Conservation (phyloP, 768 basidiomycete species). For the Leccinum barrowsii region DNA sequence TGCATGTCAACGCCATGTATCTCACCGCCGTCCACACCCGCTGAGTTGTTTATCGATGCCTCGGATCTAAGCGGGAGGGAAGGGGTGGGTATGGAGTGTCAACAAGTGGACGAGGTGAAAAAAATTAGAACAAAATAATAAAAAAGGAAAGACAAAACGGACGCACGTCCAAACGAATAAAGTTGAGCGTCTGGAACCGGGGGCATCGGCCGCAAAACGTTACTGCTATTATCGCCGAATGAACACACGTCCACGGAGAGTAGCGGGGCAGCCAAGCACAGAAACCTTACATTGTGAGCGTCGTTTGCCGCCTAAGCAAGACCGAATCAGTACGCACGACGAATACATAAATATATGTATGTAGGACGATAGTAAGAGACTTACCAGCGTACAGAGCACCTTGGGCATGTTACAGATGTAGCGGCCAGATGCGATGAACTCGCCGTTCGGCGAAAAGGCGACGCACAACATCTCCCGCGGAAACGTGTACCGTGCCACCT, state of each 20-base stretch:
- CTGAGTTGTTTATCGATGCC: neutral
- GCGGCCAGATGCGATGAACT: conserved; percentile 14
- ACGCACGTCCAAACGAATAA: conserved; percentile 4
- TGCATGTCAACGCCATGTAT: neutral
- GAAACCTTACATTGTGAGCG: conserved; percentile 7
- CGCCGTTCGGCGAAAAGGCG: conserved; percentile 21
- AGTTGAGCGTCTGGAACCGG: neutral
- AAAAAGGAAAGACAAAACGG: neutral
- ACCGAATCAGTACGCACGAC: neutral
- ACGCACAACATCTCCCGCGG: conserved; percentile 24
- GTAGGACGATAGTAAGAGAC: neutral
- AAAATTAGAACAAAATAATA: neutral
- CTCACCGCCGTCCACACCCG: neutral
- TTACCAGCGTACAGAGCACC: conserved; percentile 6
- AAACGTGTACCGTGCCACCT: conserved; percentile 19
- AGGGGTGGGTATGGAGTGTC: neutral
- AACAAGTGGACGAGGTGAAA: neutral
- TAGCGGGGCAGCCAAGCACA: no score
- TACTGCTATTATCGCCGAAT: neutral
- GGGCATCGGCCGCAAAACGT: neutral
- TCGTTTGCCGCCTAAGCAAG: conserved; percentile 1
- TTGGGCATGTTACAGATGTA: conserved; percentile 17
- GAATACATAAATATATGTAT: neutral
- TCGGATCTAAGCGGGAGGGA: neutral
- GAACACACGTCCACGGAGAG: neutral